Evolutionary conservation across 2,329 filamentous ascomycete species (phyloP).

Genomic region (Neonectria punicea): DNA sequence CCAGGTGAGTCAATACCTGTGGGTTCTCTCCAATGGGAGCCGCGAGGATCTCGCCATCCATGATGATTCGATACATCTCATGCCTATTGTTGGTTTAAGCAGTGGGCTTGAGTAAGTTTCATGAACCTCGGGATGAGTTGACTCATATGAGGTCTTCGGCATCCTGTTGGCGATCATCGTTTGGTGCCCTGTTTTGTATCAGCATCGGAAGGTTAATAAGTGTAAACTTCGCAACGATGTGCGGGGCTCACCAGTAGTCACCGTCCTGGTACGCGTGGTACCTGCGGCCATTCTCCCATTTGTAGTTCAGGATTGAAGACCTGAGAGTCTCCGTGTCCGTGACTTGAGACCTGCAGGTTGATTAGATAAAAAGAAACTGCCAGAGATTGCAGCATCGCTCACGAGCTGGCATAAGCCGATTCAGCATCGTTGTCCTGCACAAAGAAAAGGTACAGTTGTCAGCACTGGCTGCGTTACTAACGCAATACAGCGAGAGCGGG

Average conservation of each 20-base stretch:
- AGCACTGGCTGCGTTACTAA: no score
- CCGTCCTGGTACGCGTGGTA: conserved; percentile 61
- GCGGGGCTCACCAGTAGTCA: conserved; percentile 43
- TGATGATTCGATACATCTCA: conserved; percentile 41
- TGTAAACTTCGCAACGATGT: no score
- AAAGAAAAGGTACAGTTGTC: no score
- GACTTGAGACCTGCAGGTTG: conserved; percentile 4
- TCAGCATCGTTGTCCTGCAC: no score
- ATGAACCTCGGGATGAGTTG: accelerated
- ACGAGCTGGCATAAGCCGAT: no score
- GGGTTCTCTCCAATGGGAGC: conserved; percentile 46
- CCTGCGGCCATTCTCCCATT: conserved; percentile 59
- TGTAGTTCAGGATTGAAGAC: conserved; percentile 36
- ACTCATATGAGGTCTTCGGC: conserved; percentile 43
- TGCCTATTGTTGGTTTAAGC: conserved; percentile 26
- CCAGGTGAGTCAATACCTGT: conserved; percentile 22
- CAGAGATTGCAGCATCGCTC: no score
- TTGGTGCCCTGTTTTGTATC: conserved; percentile 34
- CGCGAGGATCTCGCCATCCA: conserved; percentile 46
- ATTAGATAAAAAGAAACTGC: no score
- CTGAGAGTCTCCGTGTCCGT: conserved; percentile 35
- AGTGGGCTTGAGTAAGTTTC: background rate
- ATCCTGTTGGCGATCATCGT: conserved; percentile 43
- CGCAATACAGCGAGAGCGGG: no score
- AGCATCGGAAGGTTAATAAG: background rate